Conservation (phyloP, 2,329 filamentous ascomycete species). For the Huntiella savannae region DNA sequence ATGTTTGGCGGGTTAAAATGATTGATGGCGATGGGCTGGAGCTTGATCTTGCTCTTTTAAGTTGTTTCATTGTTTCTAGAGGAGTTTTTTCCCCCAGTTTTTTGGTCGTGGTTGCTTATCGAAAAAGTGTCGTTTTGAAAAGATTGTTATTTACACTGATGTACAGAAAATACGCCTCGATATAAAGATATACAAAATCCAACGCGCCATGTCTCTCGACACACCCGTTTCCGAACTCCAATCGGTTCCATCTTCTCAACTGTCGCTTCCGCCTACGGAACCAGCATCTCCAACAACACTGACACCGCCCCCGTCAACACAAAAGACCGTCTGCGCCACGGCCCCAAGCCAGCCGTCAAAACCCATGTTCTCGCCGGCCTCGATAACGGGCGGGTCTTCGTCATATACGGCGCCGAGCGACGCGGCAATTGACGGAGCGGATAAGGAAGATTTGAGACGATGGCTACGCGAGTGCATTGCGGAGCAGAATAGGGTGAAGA, state of each 20-base stretch:
- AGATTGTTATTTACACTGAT: no score
- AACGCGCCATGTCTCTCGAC: no score
- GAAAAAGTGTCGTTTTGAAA: no score
- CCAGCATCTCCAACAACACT: background rate
- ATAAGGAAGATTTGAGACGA: slow-evolving; percentile 34
- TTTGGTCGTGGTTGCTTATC: no score
- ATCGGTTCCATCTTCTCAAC: background rate
- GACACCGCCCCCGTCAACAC: background rate
- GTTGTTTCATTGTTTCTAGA: no score
- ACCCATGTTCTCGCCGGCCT: slow-evolving; percentile 34
- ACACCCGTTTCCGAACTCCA: background rate
- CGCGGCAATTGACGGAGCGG: slow-evolving; percentile 32
- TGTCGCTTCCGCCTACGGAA: slow-evolving; percentile 1
- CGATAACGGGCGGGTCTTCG: slow-evolving; percentile 20
- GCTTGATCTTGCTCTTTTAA: no score
- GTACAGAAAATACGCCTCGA: no score
- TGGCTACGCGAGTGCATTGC: slow-evolving; percentile 36
- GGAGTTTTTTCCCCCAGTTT: no score
- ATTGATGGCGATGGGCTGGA: no score
- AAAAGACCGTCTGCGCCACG: no score
- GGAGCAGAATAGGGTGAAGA: slow-evolving; percentile 46
- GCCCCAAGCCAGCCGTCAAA: slow-evolving; percentile 24
- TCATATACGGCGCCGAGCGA: slow-evolving; percentile 30
- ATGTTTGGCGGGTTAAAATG: no score
- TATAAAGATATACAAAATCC: no score